Base-by-base conservation (phyloP, 495 filamentous ascomycete genomes). In the Xylaria nigripes region DNA sequence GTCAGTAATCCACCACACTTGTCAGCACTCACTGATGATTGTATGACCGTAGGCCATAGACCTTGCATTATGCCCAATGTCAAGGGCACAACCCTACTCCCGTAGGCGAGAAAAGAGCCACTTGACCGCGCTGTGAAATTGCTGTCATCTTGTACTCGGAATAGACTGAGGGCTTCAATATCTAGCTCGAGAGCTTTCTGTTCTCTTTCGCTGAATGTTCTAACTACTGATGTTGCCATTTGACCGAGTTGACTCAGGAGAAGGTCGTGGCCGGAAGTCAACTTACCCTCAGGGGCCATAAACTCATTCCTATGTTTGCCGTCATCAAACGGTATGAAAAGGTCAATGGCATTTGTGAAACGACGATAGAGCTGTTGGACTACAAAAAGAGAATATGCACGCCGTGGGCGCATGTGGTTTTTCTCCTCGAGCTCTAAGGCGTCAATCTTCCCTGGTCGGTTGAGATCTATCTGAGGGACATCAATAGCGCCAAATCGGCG, bases 1-100 rank as follows among this genome's bases (percentile, higher is more conserved):
- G 13, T 19, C 1, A 12, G 16, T 22, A 22, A 23, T 32, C 1
- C 7, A 29, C 25, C 3, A 24, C 7, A 24, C 7, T 27, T 1
- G 45, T 10, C 18, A 15, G 25, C 6, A 61, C 72, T 56, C 60
- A 77, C 74, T 49, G 69, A 43, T 30, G 58, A 44, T 12, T 42
- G 49, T 58, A 77, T 56, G 18, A 67, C 68, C 2, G 53, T 59
- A 6, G 75, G 72, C 57, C 70, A 61, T 25, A 77, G 58, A 12
- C 72, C 75, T 48, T 74, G 64, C 8, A 77, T 51, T 1, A 77
- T 66, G 9, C 75, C 73, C 41, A 75, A 61, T 12, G 70, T 66
- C 25, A 77, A 58, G 36, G 62, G 62, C 13, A 48, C 59, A 6
- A 55, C 61, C 16, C 63, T 56, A 34, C 55, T 61, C 6, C 59